These are phyloP conservation scores for Monascus purpureus DNA, from an alignment of 495 filamentous ascomycete species.

Conservation along the genomic window DNA sequence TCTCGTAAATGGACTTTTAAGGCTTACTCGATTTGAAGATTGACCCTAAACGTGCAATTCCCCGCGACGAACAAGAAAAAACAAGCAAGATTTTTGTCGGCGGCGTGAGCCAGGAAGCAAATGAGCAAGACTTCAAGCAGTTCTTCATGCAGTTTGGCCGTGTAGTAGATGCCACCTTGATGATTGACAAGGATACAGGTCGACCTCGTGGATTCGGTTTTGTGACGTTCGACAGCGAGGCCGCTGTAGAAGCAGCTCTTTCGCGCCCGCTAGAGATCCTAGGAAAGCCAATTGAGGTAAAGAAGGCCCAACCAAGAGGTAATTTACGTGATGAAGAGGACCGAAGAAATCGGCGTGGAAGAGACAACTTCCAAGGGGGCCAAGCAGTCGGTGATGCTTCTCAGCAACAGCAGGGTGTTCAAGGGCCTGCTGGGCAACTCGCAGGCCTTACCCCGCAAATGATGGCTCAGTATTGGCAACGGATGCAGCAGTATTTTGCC, in stretches of 20 bases:
- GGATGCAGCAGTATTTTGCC: conserved; percentile 91
- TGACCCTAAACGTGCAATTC: conserved; percentile 94
- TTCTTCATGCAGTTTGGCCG: conserved; percentile 95
- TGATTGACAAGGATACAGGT: conserved; percentile 99
- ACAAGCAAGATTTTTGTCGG: conserved; percentile 98
- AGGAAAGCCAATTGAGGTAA: conserved; percentile 93
- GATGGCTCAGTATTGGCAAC: conserved; percentile 96
- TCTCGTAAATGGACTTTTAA: too few species aligned
- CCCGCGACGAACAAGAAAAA: conserved; percentile 92
- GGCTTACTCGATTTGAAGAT: conserved; percentile 46
- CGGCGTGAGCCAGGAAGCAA: conserved; percentile 93
- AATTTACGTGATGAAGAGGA: conserved; percentile 89
- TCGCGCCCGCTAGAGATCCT: conserved; percentile 75
- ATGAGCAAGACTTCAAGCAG: conserved; percentile 85
- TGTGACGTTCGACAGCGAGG: conserved; percentile 93
- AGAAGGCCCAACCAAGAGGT: conserved; percentile 90
- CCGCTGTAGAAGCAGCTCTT: conserved; percentile 84
- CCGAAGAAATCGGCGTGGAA: conserved; percentile 27
- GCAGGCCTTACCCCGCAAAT: conserved; percentile 76
- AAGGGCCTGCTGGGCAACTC: conserved; percentile 29
- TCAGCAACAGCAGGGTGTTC: conserved; percentile 33
- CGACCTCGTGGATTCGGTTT: conserved; percentile 96
- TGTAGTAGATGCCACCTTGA: conserved; percentile 91
- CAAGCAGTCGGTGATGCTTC: conserved; percentile 29
- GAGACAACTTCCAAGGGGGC: conserved; percentile 43